A percentile compares a stretch with the other conserved stretches of the same genome.
phyloP scores from a whole-genome alignment of 1,284 basidiomycete species.

The Sphaerobolus stellatus region DNA sequence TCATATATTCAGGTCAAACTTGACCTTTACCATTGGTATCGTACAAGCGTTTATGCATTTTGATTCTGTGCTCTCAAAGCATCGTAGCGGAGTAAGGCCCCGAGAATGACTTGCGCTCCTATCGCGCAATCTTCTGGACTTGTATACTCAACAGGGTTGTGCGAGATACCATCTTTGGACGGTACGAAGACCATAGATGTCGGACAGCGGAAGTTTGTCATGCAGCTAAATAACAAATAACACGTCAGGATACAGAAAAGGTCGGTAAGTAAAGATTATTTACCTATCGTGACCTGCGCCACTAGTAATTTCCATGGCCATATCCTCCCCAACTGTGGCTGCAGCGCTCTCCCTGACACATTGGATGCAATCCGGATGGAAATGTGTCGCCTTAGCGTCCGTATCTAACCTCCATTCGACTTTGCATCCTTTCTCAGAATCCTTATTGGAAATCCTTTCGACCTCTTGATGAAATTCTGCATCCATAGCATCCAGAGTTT shows the following conservation, averaged over 20 bases:
- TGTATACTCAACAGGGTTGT: constrained; percentile 24
- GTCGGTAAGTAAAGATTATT: background rate
- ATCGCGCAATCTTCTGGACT: constrained; percentile 19
- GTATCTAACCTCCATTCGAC: constrained; percentile 18
- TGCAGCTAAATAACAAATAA: constrained; percentile 15
- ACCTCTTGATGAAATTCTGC: constrained; percentile 13
- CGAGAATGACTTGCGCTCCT: constrained; percentile 11
- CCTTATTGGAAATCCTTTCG: constrained; percentile 12
- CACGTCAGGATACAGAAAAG: background rate
- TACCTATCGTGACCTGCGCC: constrained; percentile 26
- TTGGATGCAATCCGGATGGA: constrained; percentile 17
- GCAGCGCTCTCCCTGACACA: constrained; percentile 18
- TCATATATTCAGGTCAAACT: too few species aligned
- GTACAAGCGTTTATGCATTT: too few species aligned
- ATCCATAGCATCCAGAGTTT: constrained; percentile 14
- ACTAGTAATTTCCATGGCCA: constrained; percentile 18
- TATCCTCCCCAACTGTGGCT: constrained; percentile 13
- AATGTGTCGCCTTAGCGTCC: constrained; percentile 17
- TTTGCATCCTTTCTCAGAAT: constrained; percentile 8
- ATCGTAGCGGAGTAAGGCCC: constrained; percentile 10
- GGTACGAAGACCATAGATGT: constrained; percentile 28
- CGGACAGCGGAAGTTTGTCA: constrained; percentile 19
- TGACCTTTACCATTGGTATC: too few species aligned
- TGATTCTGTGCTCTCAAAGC: constrained; percentile 4
- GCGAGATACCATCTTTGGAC: constrained; percentile 25